Conservation (phyloP, 1,284 basidiomycete species). For the Agaricales sp. region DNA sequence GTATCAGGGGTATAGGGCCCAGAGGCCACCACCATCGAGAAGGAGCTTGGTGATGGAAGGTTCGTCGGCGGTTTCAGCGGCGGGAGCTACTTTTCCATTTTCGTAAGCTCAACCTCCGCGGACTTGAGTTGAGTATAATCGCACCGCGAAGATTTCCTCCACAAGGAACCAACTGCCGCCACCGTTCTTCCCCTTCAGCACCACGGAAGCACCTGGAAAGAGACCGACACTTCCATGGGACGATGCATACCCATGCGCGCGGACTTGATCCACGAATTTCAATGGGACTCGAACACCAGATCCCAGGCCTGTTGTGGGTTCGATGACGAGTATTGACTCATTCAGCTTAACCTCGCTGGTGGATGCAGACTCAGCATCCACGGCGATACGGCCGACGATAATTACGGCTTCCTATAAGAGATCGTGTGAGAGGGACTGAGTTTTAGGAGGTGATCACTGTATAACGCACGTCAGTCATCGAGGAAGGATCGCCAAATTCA, state of each 20-base stretch:
- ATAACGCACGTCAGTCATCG: slow-evolving; percentile 56
- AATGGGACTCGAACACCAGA: slow-evolving; percentile 65
- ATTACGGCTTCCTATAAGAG: slow-evolving; percentile 56
- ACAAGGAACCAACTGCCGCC: slow-evolving; percentile 83
- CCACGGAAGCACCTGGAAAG: slow-evolving; percentile 86
- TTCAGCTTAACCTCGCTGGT: slow-evolving; percentile 56
- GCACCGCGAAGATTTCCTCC: slow-evolving; percentile 71
- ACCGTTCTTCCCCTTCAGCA: slow-evolving; percentile 85
- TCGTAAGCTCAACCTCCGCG: no score
- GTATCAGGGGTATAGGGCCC: slow-evolving; percentile 79
- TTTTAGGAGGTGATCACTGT: no score
- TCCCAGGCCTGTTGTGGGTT: slow-evolving; percentile 73
- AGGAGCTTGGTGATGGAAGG: slow-evolving; percentile 18
- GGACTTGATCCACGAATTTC: slow-evolving; percentile 56
- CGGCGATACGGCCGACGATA: slow-evolving; percentile 75
- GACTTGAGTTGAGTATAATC: slow-evolving; percentile 19
- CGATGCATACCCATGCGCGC: slow-evolving; percentile 53
- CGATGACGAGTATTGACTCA: slow-evolving; percentile 65
- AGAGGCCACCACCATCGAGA: slow-evolving; percentile 61
- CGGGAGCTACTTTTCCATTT: slow-evolving; percentile 36
- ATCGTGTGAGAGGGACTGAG: no score
- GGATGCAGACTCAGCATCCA: slow-evolving; percentile 49
- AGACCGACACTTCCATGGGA: slow-evolving; percentile 66
- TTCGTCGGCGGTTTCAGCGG: slow-evolving; percentile 29
- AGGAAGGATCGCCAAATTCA: slow-evolving; percentile 70